These are phyloP conservation scores for Oryza punctata DNA, from an alignment of 176 grass and related monocot genomes.

Conservation along the genomic window DNA sequence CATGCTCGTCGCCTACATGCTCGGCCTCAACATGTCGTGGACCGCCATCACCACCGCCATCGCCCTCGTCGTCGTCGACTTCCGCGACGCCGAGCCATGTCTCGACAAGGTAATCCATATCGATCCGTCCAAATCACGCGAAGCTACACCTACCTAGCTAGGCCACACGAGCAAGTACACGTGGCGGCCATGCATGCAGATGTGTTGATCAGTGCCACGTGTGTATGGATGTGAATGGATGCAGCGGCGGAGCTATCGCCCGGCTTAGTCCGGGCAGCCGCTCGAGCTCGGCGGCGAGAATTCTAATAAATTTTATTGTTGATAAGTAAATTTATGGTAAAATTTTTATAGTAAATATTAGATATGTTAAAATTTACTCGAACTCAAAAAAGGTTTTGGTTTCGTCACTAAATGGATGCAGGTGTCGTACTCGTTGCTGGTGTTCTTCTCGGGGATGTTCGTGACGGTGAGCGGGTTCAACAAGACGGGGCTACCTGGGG, in stretches of 20 bases:
- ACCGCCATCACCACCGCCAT: slow-evolving; percentile 86
- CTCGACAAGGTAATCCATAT: slow-evolving; percentile 81
- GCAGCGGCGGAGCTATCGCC: too few relatives aligned
- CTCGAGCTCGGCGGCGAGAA: too few relatives aligned
- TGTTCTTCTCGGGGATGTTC: slow-evolving; percentile 99
- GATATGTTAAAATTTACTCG: too few relatives aligned
- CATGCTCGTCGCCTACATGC: slow-evolving; percentile 80
- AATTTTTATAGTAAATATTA: too few relatives aligned
- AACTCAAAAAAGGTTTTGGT: too few relatives aligned
- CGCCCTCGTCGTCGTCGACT: slow-evolving; percentile 87
- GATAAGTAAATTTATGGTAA: too few relatives aligned
- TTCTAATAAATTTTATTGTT: too few relatives aligned
- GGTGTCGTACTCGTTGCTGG: slow-evolving; percentile 93
- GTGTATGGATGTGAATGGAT: neutral
- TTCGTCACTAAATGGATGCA: too few relatives aligned
- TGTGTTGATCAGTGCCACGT: neutral
- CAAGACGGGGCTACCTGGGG: slow-evolving; percentile 77
- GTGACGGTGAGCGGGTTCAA: slow-evolving; percentile 96
- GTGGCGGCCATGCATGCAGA: neutral
- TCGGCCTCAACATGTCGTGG: slow-evolving; percentile 98
- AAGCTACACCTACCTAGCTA: too few relatives aligned
- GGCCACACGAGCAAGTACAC: neutral
- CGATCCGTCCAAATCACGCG: neutral
- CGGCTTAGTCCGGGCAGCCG: too few relatives aligned
- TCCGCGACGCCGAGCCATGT: slow-evolving; percentile 74